Evolutionary conservation across 169 alveolate genomes (phyloP).

Genomic region (Babesia ovis): DNA sequence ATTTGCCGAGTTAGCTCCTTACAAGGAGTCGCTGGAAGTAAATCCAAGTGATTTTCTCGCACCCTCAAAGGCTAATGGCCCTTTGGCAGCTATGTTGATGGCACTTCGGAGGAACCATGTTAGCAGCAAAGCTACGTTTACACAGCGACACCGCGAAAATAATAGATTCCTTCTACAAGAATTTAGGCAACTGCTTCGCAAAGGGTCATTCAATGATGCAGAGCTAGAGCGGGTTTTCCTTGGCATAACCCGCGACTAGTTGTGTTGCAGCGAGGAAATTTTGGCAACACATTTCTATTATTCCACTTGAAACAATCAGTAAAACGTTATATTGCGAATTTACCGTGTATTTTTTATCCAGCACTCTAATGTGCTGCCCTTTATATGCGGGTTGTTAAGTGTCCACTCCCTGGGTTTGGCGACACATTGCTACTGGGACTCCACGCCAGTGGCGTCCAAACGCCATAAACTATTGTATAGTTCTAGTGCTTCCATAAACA

Average conservation of each 20-base stretch:
- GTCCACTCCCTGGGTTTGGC: no score
- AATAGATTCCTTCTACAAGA: constrained; percentile 25
- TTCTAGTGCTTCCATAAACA: not conserved
- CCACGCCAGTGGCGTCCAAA: not conserved
- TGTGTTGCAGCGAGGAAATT: no score
- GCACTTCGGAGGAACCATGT: constrained; percentile 7
- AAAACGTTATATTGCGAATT: no score
- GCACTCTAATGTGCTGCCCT: no score
- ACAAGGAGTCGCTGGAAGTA: not conserved
- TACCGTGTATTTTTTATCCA: no score
- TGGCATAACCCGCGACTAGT: constrained; percentile 3
- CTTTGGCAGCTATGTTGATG: constrained; percentile 12
- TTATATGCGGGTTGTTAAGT: no score
- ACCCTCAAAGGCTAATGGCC: constrained; percentile 26
- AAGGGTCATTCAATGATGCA: not conserved
- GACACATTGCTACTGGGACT: no score
- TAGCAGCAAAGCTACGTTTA: constrained; percentile 24
- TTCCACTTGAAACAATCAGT: no score
- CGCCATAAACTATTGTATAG: not conserved
- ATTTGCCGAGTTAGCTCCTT: constrained; percentile 14
- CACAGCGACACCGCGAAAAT: not conserved
- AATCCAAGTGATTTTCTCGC: constrained; percentile 18
- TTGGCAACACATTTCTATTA: no score
- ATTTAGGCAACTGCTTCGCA: constrained; percentile 1
- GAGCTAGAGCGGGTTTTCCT: not conserved